Conservation (phyloP, 768 basidiomycete genomes). For the Mycena amicta region DNA sequence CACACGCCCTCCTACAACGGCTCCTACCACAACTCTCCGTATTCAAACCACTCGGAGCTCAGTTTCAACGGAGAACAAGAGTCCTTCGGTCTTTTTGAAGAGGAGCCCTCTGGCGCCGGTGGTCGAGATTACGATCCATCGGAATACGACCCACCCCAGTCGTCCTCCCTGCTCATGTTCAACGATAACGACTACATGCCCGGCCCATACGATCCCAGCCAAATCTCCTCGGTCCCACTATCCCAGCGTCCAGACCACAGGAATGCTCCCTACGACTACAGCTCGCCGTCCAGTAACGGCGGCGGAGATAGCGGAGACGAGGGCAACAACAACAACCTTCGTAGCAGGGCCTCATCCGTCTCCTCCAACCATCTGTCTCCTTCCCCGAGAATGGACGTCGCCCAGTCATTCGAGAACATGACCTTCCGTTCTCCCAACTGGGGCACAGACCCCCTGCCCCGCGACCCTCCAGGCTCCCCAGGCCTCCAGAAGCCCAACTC, state of each 20-base stretch:
- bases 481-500: constrained; percentile 57
- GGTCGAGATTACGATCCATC: constrained; percentile 68
- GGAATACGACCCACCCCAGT: constrained; percentile 66
- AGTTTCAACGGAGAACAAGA: constrained; percentile 52
- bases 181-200: constrained; percentile 51
- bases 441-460: constrained; percentile 46
- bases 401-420: constrained; percentile 62
- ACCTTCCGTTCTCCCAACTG: constrained; percentile 68
- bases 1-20: constrained; percentile 62
- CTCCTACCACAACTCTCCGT: constrained; percentile 74
- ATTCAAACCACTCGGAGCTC: constrained; percentile 70
- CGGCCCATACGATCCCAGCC: constrained; percentile 44
- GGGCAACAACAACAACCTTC: constrained; percentile 48
- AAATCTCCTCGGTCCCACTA: constrained; percentile 34
- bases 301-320: constrained; percentile 41
- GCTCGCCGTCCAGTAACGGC: constrained; percentile 64
- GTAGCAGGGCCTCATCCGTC: constrained; percentile 67
- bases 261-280: constrained; percentile 57
- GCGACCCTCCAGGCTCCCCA: constrained; percentile 32
- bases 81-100: constrained; percentile 51
- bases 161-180: constrained; percentile 59
- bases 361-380: constrained; percentile 57
- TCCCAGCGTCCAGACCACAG: constrained; percentile 39
- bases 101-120: constrained; percentile 36
- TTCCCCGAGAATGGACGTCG: constrained; percentile 60